phyloP scores from a whole-genome alignment of 805 yeast genomes.

The Candida quercuum region DNA sequence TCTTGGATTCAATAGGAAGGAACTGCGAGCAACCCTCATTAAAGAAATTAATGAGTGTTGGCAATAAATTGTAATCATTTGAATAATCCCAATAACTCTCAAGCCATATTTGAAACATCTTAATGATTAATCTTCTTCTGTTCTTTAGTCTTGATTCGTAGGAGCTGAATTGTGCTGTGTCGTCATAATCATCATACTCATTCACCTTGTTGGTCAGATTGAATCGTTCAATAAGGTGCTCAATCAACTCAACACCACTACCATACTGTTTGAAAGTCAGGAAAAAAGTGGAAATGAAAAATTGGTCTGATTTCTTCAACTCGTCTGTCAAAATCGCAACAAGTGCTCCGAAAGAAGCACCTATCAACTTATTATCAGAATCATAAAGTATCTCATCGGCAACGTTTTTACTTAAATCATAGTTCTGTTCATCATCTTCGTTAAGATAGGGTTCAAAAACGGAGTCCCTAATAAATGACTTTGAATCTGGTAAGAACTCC shows the following conservation, averaged over 20 bases:
- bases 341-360: slow-evolving; percentile 68
- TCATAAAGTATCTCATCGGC: slow-evolving; percentile 47
- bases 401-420: slow-evolving; percentile 12
- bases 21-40: slow-evolving; percentile 64
- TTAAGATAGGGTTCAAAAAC: slow-evolving; percentile 32
- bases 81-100: slow-evolving; percentile 82
- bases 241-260: slow-evolving; percentile 58
- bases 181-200: slow-evolving; percentile 27
- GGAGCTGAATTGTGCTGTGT: slow-evolving; percentile 33
- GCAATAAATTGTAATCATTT: slow-evolving; percentile 52
- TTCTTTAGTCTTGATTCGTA: slow-evolving; percentile 37
- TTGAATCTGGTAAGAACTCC: slow-evolving; percentile 29
- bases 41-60: slow-evolving; percentile 71
- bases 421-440: slow-evolving; percentile 20
- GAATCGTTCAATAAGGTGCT: slow-evolving; percentile 61
- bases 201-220: slow-evolving; percentile 39
- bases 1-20: slow-evolving; percentile 63
- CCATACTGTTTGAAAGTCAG: slow-evolving; percentile 72
- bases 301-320: slow-evolving; percentile 53
- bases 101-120: slow-evolving; percentile 76
- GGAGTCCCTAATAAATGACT: slow-evolving; percentile 31
- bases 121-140: slow-evolving; percentile 62
- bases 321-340: slow-evolving; percentile 66
- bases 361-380: slow-evolving; percentile 47
- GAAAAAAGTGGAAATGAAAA: slow-evolving; percentile 69